Evolutionary conservation across 495 filamentous ascomycete genomes (phyloP), one percentile per base, ranked within the genome.

Genomic region (Friedmanniomyces simplex): DNA sequence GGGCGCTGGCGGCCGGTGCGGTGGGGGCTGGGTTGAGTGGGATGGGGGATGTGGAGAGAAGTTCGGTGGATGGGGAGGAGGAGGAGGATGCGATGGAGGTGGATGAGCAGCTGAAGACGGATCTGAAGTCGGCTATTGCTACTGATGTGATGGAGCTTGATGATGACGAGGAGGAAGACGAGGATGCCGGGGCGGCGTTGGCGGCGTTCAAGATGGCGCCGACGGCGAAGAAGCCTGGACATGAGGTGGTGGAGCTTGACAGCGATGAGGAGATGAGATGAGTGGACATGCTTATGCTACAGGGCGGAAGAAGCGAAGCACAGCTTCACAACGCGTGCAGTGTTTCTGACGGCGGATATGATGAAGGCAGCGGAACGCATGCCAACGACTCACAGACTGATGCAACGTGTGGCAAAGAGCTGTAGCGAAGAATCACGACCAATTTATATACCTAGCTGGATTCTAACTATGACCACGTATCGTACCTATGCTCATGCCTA

Each of bases 101-200:
- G 39, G 39, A 43, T 43, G 39, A 43, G 51, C 7, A 20, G 50
- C 20, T 37, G 51, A 59, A 12, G 14, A 39, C 22, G 10, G n/a
- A 52, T 36, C 18, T 43, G 18, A 43, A 46, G 43, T 18, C 6
- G n/a, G 26, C 41, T 32, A 10, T 32, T 32, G 28, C 21, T 34
- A 22, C 25, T 6, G 58, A 50, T 50, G 21, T 7, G 48, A 58
- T 57, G 58, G 50, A 58, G 6, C 7, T 61, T 22, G 53, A 55
- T 55, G 43, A 55, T 13, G 53, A 48, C 22, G 53, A 53, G 20
- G 56, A 52, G 1, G 47, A 52, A 14, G 47, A 39, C n/a, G 42
- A 11, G 12, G 42, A 53, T 36, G 56, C 39, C 6, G 24, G 32
- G 21, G 42, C 53, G 39, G 56, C 56, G 12, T 37, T 58, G 50